Conservation (phyloP, 306 rosid genomes). For the Leucaena leucocephala region DNA sequence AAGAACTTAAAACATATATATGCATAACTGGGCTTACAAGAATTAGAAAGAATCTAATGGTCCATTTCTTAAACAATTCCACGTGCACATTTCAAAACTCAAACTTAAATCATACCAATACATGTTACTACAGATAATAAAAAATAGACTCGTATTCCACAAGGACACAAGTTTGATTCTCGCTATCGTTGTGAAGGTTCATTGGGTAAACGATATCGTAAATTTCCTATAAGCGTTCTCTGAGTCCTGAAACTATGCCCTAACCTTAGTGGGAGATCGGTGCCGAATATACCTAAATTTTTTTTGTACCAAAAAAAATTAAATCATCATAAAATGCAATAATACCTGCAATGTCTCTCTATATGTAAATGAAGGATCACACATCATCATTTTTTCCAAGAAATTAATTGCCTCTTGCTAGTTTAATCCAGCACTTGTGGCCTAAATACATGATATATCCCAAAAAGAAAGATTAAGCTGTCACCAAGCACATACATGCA, state of each 20-base stretch:
- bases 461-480: slow-evolving; percentile 27
- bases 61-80: background rate
- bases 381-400: slow-evolving; percentile 99
- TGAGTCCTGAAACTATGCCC: too few relatives aligned
- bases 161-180: too few relatives aligned
- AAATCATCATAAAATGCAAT: background rate
- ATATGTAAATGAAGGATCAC: slow-evolving; percentile 86
- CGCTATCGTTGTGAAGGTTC: too few relatives aligned
- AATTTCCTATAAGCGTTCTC: too few relatives aligned
- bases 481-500: background rate
- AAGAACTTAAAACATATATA: background rate
- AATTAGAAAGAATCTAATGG: background rate
- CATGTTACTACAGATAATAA: too few relatives aligned
- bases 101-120: too few relatives aligned
- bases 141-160: too few relatives aligned
- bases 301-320: too few relatives aligned
- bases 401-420: slow-evolving; percentile 99
- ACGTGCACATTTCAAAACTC: slow-evolving; percentile 5
- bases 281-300: too few relatives aligned
- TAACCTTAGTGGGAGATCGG: too few relatives aligned
- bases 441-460: slow-evolving; percentile 56
- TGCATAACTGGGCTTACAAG: background rate
- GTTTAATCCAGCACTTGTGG: slow-evolving; percentile 96
- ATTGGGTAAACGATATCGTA: too few relatives aligned
- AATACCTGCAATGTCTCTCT: slow-evolving; percentile 97